These are phyloP conservation scores for Rubus idaeus DNA, from an alignment of 306 rosid genomes.

Conservation along the genomic window DNA sequence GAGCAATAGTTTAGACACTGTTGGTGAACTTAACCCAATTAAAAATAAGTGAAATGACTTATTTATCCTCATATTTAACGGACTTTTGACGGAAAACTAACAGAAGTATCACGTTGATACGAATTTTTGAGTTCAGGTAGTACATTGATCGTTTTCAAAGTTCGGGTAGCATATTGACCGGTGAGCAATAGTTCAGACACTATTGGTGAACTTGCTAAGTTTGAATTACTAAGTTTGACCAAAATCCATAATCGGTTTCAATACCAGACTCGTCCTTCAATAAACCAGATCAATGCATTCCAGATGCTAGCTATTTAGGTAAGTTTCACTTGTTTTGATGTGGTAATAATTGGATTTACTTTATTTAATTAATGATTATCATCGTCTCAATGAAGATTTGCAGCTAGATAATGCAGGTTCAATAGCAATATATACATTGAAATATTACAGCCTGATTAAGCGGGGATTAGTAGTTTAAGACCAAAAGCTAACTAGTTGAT, in stretches of 20 bases:
- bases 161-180: too few species aligned
- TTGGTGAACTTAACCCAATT: too few species aligned
- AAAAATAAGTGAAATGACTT: too few species aligned
- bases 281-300: background rate
- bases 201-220: too few species aligned
- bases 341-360: background rate
- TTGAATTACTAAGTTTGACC: too few species aligned
- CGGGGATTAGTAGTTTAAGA: constrained; percentile 27
- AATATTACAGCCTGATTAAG: constrained; percentile 19
- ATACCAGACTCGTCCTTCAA: background rate
- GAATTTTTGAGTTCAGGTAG: too few species aligned
- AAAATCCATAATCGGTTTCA: background rate
- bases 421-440: background rate
- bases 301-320: background rate
- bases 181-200: too few species aligned
- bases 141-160: too few species aligned
- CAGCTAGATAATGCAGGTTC: constrained; percentile 2
- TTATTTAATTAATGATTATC: background rate
- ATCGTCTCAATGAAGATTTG: background rate
- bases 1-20: too few species aligned
- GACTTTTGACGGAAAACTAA: too few species aligned
- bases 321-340: constrained; percentile 2
- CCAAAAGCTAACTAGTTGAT: constrained; percentile 23
- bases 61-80: too few species aligned
- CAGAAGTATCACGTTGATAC: too few species aligned